Conservation (phyloP, 2,329 filamentous ascomycete species). For the Ophiostoma novo-ulmi region DNA sequence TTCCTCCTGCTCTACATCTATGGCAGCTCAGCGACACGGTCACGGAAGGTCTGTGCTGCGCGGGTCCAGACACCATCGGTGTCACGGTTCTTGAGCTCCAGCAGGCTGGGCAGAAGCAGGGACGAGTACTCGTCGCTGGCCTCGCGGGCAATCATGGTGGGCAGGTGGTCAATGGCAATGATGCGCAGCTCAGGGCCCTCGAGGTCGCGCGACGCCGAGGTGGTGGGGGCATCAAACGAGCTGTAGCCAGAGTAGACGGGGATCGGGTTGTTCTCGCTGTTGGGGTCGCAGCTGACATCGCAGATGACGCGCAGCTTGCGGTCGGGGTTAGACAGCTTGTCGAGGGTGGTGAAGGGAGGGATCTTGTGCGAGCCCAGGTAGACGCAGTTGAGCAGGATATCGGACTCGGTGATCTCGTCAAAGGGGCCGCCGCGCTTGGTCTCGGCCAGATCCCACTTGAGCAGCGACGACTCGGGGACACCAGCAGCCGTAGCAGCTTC, state of each 20-base stretch:
- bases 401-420: conserved; percentile 66
- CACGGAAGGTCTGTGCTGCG: conserved; percentile 76
- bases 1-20: background rate
- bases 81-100: conserved; percentile 70
- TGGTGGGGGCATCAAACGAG: conserved; percentile 83
- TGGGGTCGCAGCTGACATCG: conserved; percentile 72
- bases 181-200: conserved; percentile 61
- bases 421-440: conserved; percentile 73
- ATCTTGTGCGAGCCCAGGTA: conserved; percentile 66
- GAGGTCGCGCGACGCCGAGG: conserved; percentile 51
- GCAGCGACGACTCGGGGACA: conserved; percentile 62
- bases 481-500: conserved; percentile 73
- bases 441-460: conserved; percentile 70
- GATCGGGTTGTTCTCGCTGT: conserved; percentile 57
- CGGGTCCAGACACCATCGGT: conserved; percentile 75
- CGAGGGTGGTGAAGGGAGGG: conserved; percentile 71
- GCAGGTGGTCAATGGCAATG: conserved; percentile 84
- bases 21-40: conserved; percentile 57
- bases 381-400: conserved; percentile 84
- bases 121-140: conserved; percentile 76
- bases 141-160: conserved; percentile 77
- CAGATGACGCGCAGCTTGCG: conserved; percentile 75
- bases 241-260: conserved; percentile 82
- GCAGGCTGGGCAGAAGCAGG: conserved; percentile 69
- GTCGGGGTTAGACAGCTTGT: conserved; percentile 60